A percentile compares a stretch with the other conserved stretches of the same genome.
Evolutionary conservation across 768 basidiomycete genomes (phyloP).

Genomic region (Crucibulum laeve): DNA sequence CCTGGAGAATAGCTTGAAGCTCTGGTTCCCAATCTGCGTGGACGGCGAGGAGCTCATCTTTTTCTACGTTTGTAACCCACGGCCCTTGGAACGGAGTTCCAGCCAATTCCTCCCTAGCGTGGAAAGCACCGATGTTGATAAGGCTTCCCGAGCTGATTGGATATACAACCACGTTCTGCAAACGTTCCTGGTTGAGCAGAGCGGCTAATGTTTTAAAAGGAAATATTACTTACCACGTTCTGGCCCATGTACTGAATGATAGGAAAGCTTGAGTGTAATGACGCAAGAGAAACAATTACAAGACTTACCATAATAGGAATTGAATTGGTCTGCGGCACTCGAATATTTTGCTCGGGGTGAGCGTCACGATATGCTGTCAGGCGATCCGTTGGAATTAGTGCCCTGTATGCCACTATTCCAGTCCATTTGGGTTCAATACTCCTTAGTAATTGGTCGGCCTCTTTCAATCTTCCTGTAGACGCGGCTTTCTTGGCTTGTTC

Average conservation of each 20-base stretch:
- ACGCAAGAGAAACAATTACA: not conserved
- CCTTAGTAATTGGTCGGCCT: constrained; percentile 11
- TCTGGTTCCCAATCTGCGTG: constrained; percentile 44
- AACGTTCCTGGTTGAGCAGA: not conserved
- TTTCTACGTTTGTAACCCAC: constrained; percentile 31
- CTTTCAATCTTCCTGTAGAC: constrained; percentile 4
- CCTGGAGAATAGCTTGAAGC: constrained; percentile 37
- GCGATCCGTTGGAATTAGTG: constrained; percentile 20
- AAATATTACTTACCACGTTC: constrained; percentile 17
- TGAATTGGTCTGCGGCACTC: constrained; percentile 16
- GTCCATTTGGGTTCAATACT: constrained; percentile 30
- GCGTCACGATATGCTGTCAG: constrained; percentile 17
- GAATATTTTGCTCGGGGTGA: constrained; percentile 19
- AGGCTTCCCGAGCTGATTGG: constrained; percentile 26
- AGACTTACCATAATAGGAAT: constrained; percentile 20
- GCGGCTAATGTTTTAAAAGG: no score
- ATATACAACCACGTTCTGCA: constrained; percentile 27
- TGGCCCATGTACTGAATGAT: constrained; percentile 24
- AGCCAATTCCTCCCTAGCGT: constrained; percentile 21
- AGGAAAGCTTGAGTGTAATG: not conserved
- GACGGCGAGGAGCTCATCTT: constrained; percentile 30
- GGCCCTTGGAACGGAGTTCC: constrained; percentile 23
- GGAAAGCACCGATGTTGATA: constrained; percentile 25
- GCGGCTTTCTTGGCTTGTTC: constrained; percentile 13
- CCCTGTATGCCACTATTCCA: constrained; percentile 33